Evolutionary conservation across 805 yeast species (phyloP), one percentile per base, ranked within the genome.

Genomic region (Yamadazyma paraphyllophila): DNA sequence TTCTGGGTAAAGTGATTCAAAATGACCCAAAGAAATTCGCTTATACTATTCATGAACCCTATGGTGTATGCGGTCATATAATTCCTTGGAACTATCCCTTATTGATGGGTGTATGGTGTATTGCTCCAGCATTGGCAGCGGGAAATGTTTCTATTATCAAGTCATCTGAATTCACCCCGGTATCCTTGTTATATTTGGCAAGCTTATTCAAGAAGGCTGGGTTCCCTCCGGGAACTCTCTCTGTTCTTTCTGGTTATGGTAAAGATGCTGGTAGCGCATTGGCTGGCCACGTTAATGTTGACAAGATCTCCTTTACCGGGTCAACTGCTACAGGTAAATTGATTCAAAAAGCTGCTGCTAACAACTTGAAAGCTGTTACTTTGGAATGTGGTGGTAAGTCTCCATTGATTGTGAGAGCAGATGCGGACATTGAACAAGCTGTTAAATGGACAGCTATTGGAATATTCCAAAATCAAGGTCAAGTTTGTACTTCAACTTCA

Each of bases 71-170:
- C 55, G 77, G 72, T 12, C 76, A 71, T 52, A 72, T 72, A 49
- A 66, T 71, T 43, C 77, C 77, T 14, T 72, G 77, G 77, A 72
- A 72, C 57, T 72, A 69, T 56, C 77, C 77, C 11, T 55, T 72
- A 50, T 69, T 76, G 27, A 83, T 85, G 89, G 81, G 85, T 12
- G 74, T 86, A 17, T 86, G 94, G 94, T 85, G 86, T 64, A 71
- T 86, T 58, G 88, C 86, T 24, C 92, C 92, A 16, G 94, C 95
- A 8, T 67, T 86, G 52, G 89, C 91, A 35, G 83, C 88, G 43
- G 94, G 94, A 44, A 85, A 87, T 65, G 75, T 80, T 11, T 77
- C 84, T 38, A 80, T 86, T 37, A 75, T 86, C 62, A 86, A 86
- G 65, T 76, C 88, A 2, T 83, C 89, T 46, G 94, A 87, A 66